Evolutionary conservation across 345 rosid species (phyloP).

Genomic region (Mallotus nudiflorus): DNA sequence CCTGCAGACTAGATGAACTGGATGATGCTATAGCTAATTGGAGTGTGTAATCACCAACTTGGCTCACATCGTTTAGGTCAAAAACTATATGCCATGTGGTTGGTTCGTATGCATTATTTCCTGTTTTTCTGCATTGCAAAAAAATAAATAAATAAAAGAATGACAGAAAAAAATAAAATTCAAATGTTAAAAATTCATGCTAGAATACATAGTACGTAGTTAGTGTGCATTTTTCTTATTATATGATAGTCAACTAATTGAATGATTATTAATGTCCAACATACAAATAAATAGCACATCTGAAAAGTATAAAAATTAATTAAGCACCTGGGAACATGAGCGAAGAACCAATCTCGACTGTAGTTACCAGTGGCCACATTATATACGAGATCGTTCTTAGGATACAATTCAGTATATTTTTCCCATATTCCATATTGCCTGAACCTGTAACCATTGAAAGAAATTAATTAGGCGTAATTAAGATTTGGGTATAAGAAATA

Average conservation of each 20-base stretch:
- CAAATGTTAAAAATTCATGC: too few relatives aligned
- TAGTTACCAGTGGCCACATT: conserved; percentile 11
- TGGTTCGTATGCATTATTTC: conserved; percentile 23
- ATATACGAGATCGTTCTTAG: conserved; percentile 21
- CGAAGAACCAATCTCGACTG: conserved; percentile 63
- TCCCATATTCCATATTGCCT: conserved; percentile 38
- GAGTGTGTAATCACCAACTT: conserved; percentile 48
- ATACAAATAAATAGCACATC: too few relatives aligned
- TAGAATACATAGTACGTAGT: too few relatives aligned
- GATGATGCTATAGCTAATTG: conserved; percentile 73
- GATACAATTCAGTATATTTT: conserved; percentile 25
- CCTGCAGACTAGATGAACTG: conserved; percentile 45
- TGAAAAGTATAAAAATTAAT: too few relatives aligned
- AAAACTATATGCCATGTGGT: conserved; percentile 76
- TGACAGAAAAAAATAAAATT: too few relatives aligned
- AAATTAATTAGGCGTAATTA: neutral
- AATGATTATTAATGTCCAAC: too few relatives aligned
- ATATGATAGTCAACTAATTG: too few relatives aligned
- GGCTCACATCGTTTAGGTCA: conserved; percentile 30
- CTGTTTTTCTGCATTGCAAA: conserved; percentile 32
- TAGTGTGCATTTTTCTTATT: too few relatives aligned
- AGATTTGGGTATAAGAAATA: neutral
- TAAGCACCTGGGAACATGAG: conserved; percentile 65
- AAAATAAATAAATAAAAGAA: too few relatives aligned
- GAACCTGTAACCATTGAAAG: conserved; percentile 19